Evolutionary conservation across 352 stramenopile species (phyloP), one percentile per base, ranked within the genome.

Genomic region (Peronospora farinosa): DNA sequence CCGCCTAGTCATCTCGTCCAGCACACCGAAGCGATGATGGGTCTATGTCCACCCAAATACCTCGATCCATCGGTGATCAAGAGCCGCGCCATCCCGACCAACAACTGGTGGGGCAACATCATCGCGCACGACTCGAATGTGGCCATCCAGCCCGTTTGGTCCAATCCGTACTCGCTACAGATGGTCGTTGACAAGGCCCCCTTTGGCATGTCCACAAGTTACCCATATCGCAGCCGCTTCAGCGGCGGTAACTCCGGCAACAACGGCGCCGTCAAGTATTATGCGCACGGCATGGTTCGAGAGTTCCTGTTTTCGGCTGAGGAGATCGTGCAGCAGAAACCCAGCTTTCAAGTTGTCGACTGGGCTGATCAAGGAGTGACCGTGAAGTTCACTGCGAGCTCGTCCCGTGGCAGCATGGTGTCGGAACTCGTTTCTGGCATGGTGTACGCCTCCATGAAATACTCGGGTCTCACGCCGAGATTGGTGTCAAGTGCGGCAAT

Each of bases 21-120:
- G 47, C 55, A 63, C 44, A 84, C 73, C 7, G 68, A 82, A 39
- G 73, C 70, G 23, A 79, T 82, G 60, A 57, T 54, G 46, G 60
- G 46, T 1, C 62, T 84, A 25, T 74, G 64, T 48, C 71, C 76
- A 28, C 76, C 76, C 12, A 72, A 72, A 45, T 80, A 78, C 41
- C 44, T 86, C 31, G 64, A 79, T 41, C 35, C 57, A 4, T 65
- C 67, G 2, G 43, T 73, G 39, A 56, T 68, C 56, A 63, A 61
- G 44, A 70, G 63, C 32, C 72, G 72, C 15, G 65, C 76, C 23
- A 81, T 88, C 36, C 76, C 73, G 16, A 88, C 76, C 25, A 88
- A 85, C 56, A 74, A 78, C 40, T 88, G 76, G 73, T 84, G 73
- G 73, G 73, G 72, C 28, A 86, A 86, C 57, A 69, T 84, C 44